Percentiles rank a stretch among this genome's conserved stretches.
Conservation (phyloP, 495 filamentous ascomycete genomes). For the Penicillium tannophilum region DNA sequence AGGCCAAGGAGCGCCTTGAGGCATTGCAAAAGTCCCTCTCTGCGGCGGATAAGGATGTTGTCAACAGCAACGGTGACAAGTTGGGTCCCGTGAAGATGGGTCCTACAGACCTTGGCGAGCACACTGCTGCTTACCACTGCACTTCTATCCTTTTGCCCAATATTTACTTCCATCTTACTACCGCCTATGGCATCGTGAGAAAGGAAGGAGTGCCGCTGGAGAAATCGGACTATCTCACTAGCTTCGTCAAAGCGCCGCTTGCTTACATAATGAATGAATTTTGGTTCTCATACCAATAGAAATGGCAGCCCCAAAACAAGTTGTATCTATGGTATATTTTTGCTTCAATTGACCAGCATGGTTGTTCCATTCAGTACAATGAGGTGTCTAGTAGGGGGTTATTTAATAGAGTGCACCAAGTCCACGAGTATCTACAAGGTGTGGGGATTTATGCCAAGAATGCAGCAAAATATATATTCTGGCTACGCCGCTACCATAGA, state of each 20-base stretch:
- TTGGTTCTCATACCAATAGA: background rate
- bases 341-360: too few species aligned
- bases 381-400: too few species aligned
- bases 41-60: constrained; percentile 34
- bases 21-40: constrained; percentile 39
- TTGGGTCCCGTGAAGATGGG: constrained; percentile 14
- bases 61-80: constrained; percentile 23
- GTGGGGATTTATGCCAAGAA: too few species aligned
- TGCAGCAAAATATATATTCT: too few species aligned
- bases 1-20: constrained; percentile 31
- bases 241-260: background rate
- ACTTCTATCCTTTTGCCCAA: constrained; percentile 48
- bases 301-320: too few species aligned
- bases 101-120: background rate
- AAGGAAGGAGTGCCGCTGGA: constrained; percentile 56
- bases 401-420: too few species aligned
- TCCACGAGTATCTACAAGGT: too few species aligned
- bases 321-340: too few species aligned
- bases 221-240: constrained; percentile 29
- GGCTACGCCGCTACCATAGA: too few species aligned
- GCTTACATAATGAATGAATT: background rate
- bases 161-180: constrained; percentile 60
- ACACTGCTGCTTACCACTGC: constrained; percentile 30
- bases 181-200: constrained; percentile 56
- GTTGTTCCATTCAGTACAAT: too few species aligned